Percentiles rank a stretch among this genome's conserved stretches.
These are phyloP conservation scores for Diaporthe aspalathi DNA, from an alignment of 2,329 filamentous ascomycete genomes.

Conservation along the genomic window DNA sequence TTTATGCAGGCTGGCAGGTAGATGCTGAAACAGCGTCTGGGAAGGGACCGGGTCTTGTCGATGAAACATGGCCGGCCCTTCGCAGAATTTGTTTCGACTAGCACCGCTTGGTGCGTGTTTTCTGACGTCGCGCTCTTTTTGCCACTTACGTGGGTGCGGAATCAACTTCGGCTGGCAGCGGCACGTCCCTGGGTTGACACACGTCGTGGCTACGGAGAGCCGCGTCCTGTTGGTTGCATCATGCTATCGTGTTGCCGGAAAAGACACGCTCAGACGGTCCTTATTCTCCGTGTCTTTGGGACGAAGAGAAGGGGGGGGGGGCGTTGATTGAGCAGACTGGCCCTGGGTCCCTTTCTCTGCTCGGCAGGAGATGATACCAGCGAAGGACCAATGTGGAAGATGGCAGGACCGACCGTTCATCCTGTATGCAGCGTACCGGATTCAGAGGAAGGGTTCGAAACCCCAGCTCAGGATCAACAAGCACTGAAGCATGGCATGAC, in stretches of 20 bases:
- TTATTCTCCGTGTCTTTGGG: slow-evolving; percentile 16
- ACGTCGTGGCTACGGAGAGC: slow-evolving; percentile 14
- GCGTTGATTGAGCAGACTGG: background rate
- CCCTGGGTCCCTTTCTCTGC: background rate
- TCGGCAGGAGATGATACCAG: background rate
- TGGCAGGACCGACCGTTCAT: slow-evolving; percentile 10
- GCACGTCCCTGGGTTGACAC: slow-evolving; percentile 22
- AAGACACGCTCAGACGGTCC: background rate
- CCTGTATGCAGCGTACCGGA: slow-evolving; percentile 5
- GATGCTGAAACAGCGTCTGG: slow-evolving; percentile 6
- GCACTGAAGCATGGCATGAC: slow-evolving; percentile 22
- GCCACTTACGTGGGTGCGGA: slow-evolving; percentile 8
- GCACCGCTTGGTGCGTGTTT: slow-evolving; percentile 17
- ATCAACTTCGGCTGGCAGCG: slow-evolving; percentile 22
- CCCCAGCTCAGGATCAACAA: slow-evolving; percentile 20
- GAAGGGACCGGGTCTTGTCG: background rate
- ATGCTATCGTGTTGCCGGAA: slow-evolving; percentile 1
- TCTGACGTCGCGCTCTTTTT: slow-evolving; percentile 14
- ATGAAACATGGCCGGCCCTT: slow-evolving; percentile 20
- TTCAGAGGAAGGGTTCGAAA: slow-evolving; percentile 7
- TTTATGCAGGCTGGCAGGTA: slow-evolving; percentile 16
- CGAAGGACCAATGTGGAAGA: background rate
- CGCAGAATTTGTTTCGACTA: slow-evolving; percentile 25
- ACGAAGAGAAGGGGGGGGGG: too few species aligned
- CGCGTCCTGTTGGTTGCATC: slow-evolving; percentile 1